phyloP scores from a whole-genome alignment of 1,139 yeast genomes.

The Candida tunisiensis region DNA sequence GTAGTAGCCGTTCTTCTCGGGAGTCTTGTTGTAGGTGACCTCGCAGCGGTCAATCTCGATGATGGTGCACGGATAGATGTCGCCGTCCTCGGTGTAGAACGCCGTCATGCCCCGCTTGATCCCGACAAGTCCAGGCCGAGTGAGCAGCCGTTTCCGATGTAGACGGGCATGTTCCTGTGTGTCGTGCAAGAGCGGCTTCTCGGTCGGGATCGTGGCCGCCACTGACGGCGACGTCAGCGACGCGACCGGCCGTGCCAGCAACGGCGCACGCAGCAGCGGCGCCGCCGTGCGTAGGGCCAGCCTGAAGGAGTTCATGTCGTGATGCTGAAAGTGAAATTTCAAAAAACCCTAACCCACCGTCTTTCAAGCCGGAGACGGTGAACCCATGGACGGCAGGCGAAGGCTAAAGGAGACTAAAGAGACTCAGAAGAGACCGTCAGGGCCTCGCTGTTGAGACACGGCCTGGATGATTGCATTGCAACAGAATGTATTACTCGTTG shows the following conservation, averaged over 20 bases:
- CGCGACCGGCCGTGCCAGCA: conserved; percentile 9
- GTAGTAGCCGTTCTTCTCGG: conserved; percentile 54
- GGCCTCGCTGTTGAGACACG: too few relatives aligned
- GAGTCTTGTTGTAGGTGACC: conserved; percentile 57
- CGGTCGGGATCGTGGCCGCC: conserved; percentile 12
- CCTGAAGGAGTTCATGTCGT: too few relatives aligned
- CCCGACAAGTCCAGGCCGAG: conserved; percentile 74
- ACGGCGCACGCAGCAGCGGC: too few relatives aligned
- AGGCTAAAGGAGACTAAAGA: too few relatives aligned
- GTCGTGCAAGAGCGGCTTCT: conserved; percentile 17
- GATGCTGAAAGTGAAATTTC: too few relatives aligned
- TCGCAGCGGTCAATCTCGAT: conserved; percentile 80
- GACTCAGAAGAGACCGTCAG: too few relatives aligned
- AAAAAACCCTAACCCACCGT: too few relatives aligned
- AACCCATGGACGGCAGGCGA: too few relatives aligned
- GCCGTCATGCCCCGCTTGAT: conserved; percentile 84
- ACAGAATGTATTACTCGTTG: too few relatives aligned
- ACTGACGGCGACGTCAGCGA: conserved; percentile 19
- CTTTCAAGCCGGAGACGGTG: too few relatives aligned
- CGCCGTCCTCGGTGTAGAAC: conserved; percentile 48
- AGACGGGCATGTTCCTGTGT: conserved; percentile 20
- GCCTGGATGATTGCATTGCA: too few relatives aligned
- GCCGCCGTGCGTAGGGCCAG: too few relatives aligned
- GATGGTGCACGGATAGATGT: conserved; percentile 46
- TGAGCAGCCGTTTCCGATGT: conserved; percentile 39